Evolutionary conservation across 768 basidiomycete genomes (phyloP), one percentile per base, ranked within the genome.

Genomic region (Podaxis sp.): DNA sequence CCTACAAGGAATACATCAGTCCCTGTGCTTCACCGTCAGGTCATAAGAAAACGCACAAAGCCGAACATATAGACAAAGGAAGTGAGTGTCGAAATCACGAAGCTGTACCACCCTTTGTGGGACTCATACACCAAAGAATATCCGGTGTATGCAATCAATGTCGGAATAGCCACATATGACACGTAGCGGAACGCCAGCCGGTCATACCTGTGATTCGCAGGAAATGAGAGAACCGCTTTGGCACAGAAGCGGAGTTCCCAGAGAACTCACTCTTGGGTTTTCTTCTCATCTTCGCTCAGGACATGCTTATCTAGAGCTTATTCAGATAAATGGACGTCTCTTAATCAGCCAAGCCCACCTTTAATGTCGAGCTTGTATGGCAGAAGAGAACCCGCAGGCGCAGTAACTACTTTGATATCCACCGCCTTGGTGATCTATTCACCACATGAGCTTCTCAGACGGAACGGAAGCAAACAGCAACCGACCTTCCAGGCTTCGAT

Each of bases 21-120:
- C 42, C 48, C 51, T 52, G 53, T 51, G 46, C 44, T 7, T 14
- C 57, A 14, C 54, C 52, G 42, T 36, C 57, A 23, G 37, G 40
- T 28, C 27, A 10, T 42, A 44, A 54, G 28, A 55, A 36, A 56
- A 86, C 95, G 81, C 67, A 97, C 95, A 73, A 99, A 99, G 62
- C 96, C 97, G 73, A 98, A 98, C 88, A 94, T 93, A 69, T 94
- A 93, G 40, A 94, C 91, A 72, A 92, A 95, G 28, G 90, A 93
- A 35, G 94, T 95, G 57, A 96, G 80, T 1, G 95, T 97, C 46
- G 92, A 88, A 61, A 98, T 93, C 57, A 92, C 79, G 73, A 97
- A 99, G 66, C 91, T 93, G 74, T 98, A 98, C 96, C 95, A 98
- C 58, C 93, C 90, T 65, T 85, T 83, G 73, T 97, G 95, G 0